phyloP scores from a whole-genome alignment of 768 basidiomycete species.

The Termitomyces sp. region DNA sequence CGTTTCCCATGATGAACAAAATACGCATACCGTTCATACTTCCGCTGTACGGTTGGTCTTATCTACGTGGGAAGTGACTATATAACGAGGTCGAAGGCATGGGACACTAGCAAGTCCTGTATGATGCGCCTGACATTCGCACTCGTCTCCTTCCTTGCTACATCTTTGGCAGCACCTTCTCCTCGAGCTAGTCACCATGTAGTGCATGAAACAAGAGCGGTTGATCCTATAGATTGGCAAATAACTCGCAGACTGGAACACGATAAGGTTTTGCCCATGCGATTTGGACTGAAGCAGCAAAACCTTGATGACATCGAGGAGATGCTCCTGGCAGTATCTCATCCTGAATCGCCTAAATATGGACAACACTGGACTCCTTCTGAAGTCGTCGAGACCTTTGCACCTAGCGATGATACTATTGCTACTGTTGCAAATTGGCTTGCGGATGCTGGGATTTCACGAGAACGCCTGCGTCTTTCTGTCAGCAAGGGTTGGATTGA shows the following conservation, averaged over 20 bases:
- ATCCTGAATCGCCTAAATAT: conserved; percentile 45
- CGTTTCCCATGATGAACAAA: background rate
- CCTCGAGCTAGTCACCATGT: conserved; percentile 20
- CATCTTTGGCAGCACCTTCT: conserved; percentile 16
- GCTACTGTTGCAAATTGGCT: conserved; percentile 40
- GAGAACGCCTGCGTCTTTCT: conserved; percentile 30
- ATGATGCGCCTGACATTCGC: conserved; percentile 3
- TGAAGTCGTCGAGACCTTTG: conserved; percentile 38
- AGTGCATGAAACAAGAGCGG: conserved; percentile 22
- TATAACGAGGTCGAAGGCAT: background rate
- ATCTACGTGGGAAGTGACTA: background rate
- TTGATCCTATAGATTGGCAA: conserved; percentile 21
- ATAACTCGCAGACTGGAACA: conserved; percentile 17
- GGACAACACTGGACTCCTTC: conserved; percentile 44
- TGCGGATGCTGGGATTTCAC: conserved; percentile 30
- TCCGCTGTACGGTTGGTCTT: background rate
- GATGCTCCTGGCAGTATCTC: conserved; percentile 40
- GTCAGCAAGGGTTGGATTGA: conserved; percentile 36
- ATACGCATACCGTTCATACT: background rate
- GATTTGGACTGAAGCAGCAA: conserved; percentile 41
- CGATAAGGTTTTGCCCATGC: conserved; percentile 34
- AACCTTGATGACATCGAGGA: conserved; percentile 41
- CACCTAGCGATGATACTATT: conserved; percentile 36
- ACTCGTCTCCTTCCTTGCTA: conserved; percentile 7
- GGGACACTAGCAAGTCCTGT: background rate